phyloP scores from a whole-genome alignment of 495 filamentous ascomycete genomes.

The Penicillium egyptiacum region DNA sequence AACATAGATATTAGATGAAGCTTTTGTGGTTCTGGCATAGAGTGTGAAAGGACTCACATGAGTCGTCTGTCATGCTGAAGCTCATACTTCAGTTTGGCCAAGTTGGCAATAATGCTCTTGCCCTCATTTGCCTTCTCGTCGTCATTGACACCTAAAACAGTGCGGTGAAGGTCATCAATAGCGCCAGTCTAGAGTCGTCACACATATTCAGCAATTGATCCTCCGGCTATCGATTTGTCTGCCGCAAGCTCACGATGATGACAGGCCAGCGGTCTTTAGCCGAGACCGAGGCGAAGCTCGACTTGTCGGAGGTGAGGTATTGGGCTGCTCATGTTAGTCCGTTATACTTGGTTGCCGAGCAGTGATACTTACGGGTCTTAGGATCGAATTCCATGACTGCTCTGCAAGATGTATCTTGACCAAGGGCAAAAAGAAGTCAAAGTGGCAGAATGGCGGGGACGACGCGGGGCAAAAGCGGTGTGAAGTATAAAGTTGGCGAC shows the following conservation, averaged over 20 bases:
- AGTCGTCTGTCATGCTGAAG: conserved; percentile 84
- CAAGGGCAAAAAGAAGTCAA: conserved; percentile 7
- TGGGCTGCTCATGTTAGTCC: conserved; percentile 56
- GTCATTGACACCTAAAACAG: conserved; percentile 54
- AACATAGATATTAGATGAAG: not conserved
- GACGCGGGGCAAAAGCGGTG: conserved; percentile 11
- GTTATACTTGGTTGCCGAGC: not conserved
- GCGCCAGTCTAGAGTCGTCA: conserved; percentile 70
- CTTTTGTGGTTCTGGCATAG: not conserved
- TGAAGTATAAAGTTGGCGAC: conserved; percentile 6
- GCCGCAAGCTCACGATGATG: conserved; percentile 65
- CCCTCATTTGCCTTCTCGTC: conserved; percentile 71
- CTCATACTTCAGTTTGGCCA: conserved; percentile 91
- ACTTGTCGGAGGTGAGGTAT: conserved; percentile 74
- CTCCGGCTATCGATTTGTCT: not conserved
- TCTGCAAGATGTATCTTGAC: not conserved
- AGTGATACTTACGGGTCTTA: conserved; percentile 54
- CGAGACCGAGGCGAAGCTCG: conserved; percentile 82
- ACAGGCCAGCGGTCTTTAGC: conserved; percentile 87
- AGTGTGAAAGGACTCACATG: conserved; percentile 55
- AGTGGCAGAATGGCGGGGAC: conserved; percentile 13
- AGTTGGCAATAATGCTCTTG: conserved; percentile 75
- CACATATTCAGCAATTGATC: conserved; percentile 18
- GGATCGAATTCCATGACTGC: conserved; percentile 61
- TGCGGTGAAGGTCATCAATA: conserved; percentile 89